Evolutionary conservation across 257 asterid genomes (phyloP).

Genomic region (Solanum bulbocastanum): DNA sequence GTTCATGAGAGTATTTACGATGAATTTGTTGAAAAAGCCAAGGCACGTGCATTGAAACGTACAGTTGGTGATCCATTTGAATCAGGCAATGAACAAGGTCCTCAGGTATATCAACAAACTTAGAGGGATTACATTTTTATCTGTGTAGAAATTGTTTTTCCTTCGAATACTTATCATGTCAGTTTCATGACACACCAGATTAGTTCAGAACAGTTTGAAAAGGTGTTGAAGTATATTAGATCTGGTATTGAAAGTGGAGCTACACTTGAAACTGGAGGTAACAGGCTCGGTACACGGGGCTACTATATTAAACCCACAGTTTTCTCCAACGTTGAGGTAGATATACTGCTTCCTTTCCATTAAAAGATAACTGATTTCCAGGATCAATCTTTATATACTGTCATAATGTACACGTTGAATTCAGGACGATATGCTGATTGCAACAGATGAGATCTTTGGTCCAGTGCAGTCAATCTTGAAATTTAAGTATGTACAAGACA

Average conservation of each 20-base stretch:
- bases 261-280: slow-evolving; percentile 84
- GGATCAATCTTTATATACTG: background rate
- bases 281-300: slow-evolving; percentile 46
- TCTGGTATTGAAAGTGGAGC: slow-evolving; percentile 69
- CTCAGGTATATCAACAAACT: slow-evolving; percentile 48
- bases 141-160: background rate
- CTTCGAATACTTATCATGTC: background rate
- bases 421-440: slow-evolving; percentile 84
- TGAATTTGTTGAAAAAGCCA: slow-evolving; percentile 78
- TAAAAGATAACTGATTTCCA: background rate
- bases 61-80: slow-evolving; percentile 93
- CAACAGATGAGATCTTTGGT: slow-evolving; percentile 87
- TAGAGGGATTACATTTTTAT: background rate
- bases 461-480: slow-evolving; percentile 89
- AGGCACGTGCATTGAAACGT: slow-evolving; percentile 64
- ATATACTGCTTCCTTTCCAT: background rate
- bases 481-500: slow-evolving; percentile 32
- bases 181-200: slow-evolving; percentile 31
- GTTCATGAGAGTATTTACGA: slow-evolving; percentile 84
- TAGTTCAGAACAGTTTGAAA: slow-evolving; percentile 62
- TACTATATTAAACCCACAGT: slow-evolving; percentile 88
- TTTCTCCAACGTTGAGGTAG: slow-evolving; percentile 78
- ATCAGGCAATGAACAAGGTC: slow-evolving; percentile 82
- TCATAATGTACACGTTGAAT: background rate
- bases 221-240: slow-evolving; percentile 57